phyloP scores from a whole-genome alignment of 805 yeast species.

The Candida arabinofermentans region DNA sequence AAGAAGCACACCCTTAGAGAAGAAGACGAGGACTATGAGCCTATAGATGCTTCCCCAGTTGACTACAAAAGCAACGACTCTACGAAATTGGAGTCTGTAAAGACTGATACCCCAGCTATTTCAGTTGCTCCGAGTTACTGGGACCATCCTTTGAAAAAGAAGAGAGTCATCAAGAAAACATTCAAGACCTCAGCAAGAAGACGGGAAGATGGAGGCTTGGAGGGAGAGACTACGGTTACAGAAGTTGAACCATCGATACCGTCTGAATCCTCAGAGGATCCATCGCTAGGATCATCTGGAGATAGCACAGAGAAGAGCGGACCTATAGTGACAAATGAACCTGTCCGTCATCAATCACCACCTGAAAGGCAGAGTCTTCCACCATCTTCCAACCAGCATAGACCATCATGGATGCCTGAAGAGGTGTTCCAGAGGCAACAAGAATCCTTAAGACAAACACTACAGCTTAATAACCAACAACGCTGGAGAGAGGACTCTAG shows the following conservation, averaged over 20 bases:
- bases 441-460: constrained; percentile 12
- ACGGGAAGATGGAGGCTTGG: constrained; percentile 7
- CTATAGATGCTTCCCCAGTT: constrained; percentile 16
- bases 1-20: constrained; percentile 3
- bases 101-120: not conserved
- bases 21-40: constrained; percentile 15
- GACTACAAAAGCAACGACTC: constrained; percentile 1
- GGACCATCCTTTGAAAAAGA: constrained; percentile 13
- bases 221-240: not conserved
- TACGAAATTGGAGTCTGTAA: not conserved
- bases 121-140: constrained; percentile 2
- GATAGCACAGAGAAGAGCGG: no score
- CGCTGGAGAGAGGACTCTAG: not conserved
- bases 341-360: not conserved
- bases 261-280: not conserved
- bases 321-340: not conserved
- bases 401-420: constrained; percentile 34
- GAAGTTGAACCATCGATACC: not conserved
- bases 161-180: constrained; percentile 19
- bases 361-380: not conserved
- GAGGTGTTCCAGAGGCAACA: constrained; percentile 23
- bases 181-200: constrained; percentile 10
- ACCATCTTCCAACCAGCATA: constrained; percentile 7
- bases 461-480: not conserved
- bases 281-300: no score